Evolutionary conservation across 495 filamentous ascomycete species (phyloP).

Genomic region (Podospora anserina): DNA sequence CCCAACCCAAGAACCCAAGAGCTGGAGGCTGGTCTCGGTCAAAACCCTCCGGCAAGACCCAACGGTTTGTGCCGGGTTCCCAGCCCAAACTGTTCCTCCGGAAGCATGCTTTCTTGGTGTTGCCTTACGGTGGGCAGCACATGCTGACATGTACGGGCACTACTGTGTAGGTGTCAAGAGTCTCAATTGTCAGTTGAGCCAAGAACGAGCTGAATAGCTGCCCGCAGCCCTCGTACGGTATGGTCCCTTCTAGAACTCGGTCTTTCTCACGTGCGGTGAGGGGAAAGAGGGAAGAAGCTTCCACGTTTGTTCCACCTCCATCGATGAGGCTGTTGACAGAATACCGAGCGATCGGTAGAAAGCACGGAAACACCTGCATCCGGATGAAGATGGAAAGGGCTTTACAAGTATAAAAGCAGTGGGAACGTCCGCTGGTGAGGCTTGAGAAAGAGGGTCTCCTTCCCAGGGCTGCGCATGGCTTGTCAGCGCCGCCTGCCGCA

Average conservation of each 20-base stretch:
- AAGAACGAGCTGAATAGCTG: neutral
- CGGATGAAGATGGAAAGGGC: no score
- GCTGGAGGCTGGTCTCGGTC: neutral
- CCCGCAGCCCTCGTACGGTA: no score
- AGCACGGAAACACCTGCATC: neutral
- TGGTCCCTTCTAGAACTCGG: neutral
- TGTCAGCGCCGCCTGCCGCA: slow-evolving; percentile 7
- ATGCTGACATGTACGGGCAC: no score
- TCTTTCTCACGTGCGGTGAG: neutral
- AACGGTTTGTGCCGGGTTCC: neutral
- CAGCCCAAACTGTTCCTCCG: neutral
- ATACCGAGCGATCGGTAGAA: neutral
- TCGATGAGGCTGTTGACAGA: neutral
- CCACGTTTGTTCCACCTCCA: neutral
- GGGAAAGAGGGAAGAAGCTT: no score
- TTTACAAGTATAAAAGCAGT: no score
- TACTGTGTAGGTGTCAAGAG: neutral
- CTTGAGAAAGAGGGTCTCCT: neutral
- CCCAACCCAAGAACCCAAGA: neutral
- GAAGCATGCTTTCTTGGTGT: no score
- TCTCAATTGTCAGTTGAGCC: neutral
- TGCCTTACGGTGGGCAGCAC: no score
- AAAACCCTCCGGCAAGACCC: neutral
- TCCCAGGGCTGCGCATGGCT: neutral
- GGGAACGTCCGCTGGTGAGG: neutral